Conservation (phyloP, 148 eudicot genomes). For the Persicaria maculosa region DNA sequence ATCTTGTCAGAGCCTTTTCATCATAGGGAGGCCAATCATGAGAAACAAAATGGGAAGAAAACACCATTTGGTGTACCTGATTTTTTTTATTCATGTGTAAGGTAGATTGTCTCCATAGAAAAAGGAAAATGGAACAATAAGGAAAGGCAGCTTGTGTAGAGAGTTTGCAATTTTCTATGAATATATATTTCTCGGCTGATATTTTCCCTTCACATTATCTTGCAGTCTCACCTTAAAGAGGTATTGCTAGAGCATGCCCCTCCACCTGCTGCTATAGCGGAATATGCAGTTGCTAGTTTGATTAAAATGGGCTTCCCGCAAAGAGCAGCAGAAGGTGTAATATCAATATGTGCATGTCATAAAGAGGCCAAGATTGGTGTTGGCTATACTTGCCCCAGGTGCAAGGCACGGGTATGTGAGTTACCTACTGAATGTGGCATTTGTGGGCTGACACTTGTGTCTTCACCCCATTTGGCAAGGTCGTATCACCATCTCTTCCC, state of each 20-base stretch:
- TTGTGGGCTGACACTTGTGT: constrained; percentile 92
- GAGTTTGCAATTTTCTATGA: no score
- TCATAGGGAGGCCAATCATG: no score
- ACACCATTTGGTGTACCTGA: no score
- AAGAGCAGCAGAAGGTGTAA: constrained; percentile 78
- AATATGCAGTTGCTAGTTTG: constrained; percentile 79
- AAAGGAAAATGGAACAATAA: no score
- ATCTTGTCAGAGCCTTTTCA: no score
- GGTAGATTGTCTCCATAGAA: no score
- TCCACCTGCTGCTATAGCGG: constrained; percentile 94
- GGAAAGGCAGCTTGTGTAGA: no score
- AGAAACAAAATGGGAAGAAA: no score
- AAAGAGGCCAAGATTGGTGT: constrained; percentile 88
- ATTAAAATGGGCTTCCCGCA: constrained; percentile 95
- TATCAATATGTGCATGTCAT: constrained; percentile 85
- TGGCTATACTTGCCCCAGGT: constrained; percentile 91
- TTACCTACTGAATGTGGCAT: constrained; percentile 82
- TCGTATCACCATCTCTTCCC: constrained; percentile 97
- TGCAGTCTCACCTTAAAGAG: constrained; percentile 77
- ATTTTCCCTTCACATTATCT: constrained; percentile 10
- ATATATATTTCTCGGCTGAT: background rate
- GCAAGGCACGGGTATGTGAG: constrained; percentile 90
- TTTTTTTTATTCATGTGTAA: no score
- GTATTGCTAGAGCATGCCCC: constrained; percentile 88
- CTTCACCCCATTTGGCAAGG: constrained; percentile 93